Evolutionary conservation across 2,329 filamentous ascomycete genomes (phyloP).

Genomic region (Leptographium wingfieldii): DNA sequence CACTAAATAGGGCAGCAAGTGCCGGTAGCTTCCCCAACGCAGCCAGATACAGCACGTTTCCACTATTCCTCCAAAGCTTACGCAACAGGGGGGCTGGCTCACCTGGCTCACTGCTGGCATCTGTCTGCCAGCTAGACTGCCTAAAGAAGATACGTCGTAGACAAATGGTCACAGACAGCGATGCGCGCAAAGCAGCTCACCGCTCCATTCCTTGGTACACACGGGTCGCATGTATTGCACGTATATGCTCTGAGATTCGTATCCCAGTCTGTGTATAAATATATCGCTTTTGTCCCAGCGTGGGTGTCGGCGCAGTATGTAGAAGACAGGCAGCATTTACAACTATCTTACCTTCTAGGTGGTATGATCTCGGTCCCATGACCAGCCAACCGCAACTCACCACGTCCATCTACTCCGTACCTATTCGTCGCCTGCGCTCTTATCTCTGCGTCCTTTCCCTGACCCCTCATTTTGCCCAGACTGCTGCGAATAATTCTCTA

Average conservation of each 20-base stretch:
- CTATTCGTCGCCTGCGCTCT: not conserved
- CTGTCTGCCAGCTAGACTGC: not conserved
- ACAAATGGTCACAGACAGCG: too few species aligned
- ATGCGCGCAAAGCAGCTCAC: not conserved
- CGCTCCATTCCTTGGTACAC: not conserved
- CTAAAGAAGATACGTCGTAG: too few species aligned
- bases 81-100: not conserved
- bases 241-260: too few species aligned
- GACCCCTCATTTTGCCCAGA: too few species aligned
- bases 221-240: too few species aligned
- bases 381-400: not conserved
- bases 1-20: not conserved
- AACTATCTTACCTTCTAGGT: too few species aligned
- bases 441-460: not conserved
- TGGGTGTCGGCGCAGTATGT: too few species aligned
- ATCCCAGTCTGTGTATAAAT: too few species aligned
- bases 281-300: too few species aligned
- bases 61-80: not conserved
- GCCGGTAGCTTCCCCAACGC: not conserved
- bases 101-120: not conserved
- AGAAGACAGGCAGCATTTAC: too few species aligned
- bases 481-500: too few species aligned
- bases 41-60: not conserved
- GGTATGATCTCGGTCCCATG: too few species aligned
- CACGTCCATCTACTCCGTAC: not conserved